These are phyloP conservation scores for Shiraia bambusicola DNA, from an alignment of 2,329 filamentous ascomycete species.

Conservation along the genomic window DNA sequence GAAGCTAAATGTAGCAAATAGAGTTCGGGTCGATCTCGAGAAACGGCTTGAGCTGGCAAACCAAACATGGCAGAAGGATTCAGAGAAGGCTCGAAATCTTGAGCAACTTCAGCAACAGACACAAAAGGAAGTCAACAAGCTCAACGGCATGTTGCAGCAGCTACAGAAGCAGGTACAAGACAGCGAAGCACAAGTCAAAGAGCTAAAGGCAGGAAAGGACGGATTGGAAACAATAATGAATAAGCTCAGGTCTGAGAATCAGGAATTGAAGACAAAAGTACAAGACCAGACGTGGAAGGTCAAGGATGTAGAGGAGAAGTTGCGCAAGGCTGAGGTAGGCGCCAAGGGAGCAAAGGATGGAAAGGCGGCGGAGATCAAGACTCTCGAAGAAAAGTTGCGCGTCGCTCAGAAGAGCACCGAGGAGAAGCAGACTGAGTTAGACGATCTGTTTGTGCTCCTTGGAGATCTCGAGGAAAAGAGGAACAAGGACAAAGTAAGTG, in stretches of 20 bases:
- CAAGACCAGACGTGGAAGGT: conserved; percentile 47
- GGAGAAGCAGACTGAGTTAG: conserved; percentile 50
- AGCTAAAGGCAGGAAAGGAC: conserved; percentile 40
- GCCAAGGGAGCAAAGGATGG: conserved; percentile 8
- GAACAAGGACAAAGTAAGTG: conserved; percentile 41
- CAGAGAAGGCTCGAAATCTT: conserved; percentile 28
- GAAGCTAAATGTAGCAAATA: conserved; percentile 30
- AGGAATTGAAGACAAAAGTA: conserved; percentile 44
- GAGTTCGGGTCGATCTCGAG: conserved; percentile 28
- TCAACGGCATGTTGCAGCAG: conserved; percentile 25
- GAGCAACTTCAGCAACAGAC: conserved; percentile 29
- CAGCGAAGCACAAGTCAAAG: conserved; percentile 40
- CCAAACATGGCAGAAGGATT: conserved; percentile 27
- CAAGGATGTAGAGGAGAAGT: conserved; percentile 52
- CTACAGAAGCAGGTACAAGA: conserved; percentile 27
- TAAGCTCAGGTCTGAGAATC: conserved; percentile 16
- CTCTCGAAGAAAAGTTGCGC: conserved; percentile 50
- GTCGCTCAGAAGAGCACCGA: conserved; percentile 39
- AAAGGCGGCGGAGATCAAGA: conserved; percentile 38
- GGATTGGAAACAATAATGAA: conserved; percentile 19
- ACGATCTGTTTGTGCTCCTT: conserved; percentile 52
- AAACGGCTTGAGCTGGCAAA: conserved; percentile 28
- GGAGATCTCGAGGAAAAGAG: conserved; percentile 52
- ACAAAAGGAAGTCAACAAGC: conserved; percentile 26
- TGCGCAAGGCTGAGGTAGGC: conserved; percentile 29